Percentiles rank a stretch among this genome's conserved stretches.
Evolutionary conservation across 495 filamentous ascomycete genomes (phyloP).

Genomic region (Neurospora sp.): DNA sequence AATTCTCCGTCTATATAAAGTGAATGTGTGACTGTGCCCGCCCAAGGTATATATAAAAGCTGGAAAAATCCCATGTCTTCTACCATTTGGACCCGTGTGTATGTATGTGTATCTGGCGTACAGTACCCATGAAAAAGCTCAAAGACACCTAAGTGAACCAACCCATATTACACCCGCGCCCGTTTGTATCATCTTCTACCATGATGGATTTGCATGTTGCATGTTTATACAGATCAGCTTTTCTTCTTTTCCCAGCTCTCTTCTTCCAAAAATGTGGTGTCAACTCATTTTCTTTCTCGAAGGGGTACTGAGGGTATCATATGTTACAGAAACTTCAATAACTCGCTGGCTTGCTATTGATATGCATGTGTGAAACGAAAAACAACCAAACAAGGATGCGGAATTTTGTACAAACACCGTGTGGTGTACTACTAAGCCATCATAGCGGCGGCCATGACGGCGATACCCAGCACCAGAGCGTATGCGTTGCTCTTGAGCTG

Average conservation of each 20-base stretch:
- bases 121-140: not conserved
- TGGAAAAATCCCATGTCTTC: not conserved
- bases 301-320: not conserved
- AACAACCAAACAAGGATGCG: not conserved
- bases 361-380: not conserved
- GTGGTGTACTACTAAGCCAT: constrained; percentile 4
- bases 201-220: not conserved
- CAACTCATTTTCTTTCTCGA: not conserved
- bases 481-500: constrained; percentile 7
- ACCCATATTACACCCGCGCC: not conserved
- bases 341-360: not conserved
- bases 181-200: not conserved
- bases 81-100: not conserved
- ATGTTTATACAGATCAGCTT: not conserved
- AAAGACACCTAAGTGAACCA: not conserved
- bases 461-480: constrained; percentile 8
- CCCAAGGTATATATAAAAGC: not conserved
- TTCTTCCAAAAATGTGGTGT: not conserved
- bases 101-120: not conserved
- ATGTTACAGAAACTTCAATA: not conserved
- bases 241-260: not conserved
- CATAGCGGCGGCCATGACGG: constrained; percentile 9
- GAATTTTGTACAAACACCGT: not conserved
- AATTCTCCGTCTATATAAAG: not conserved
- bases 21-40: not conserved